phyloP scores from a whole-genome alignment of 2,329 filamentous ascomycete genomes.

The Calonectria pseudoturangicola region DNA sequence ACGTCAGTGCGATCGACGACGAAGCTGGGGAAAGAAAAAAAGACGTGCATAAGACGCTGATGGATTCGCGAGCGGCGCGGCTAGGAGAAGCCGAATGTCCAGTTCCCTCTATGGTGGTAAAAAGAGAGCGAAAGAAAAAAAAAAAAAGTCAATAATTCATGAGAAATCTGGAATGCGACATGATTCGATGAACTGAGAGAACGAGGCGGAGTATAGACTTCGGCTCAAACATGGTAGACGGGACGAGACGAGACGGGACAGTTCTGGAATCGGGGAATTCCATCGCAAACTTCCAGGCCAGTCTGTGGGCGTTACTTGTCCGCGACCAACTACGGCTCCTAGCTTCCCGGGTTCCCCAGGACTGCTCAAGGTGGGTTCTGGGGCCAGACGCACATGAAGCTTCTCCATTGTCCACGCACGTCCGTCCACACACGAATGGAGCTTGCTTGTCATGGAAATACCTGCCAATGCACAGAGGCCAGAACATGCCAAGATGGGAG shows the following conservation, averaged over 20 bases:
- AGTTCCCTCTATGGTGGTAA: background rate
- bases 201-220: constrained; percentile 10
- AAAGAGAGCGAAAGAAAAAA: background rate
- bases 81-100: background rate
- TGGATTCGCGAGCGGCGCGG: background rate
- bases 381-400: constrained; percentile 6
- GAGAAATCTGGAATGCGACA: constrained; percentile 2
- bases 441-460: constrained; percentile 2
- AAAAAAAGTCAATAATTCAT: background rate
- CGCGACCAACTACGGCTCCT: constrained; percentile 22
- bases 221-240: constrained; percentile 13
- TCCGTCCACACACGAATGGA: background rate
- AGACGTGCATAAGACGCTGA: constrained; percentile 7
- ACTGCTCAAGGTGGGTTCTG: constrained; percentile 17
- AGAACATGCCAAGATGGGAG: background rate
- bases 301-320: constrained; percentile 3
- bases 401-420: constrained; percentile 24
- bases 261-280: constrained; percentile 16
- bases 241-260: background rate
- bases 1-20: constrained; percentile 15
- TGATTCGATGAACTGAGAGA: background rate
- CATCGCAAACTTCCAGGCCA: constrained; percentile 25
- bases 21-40: constrained; percentile 9
- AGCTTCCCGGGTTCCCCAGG: constrained; percentile 28
- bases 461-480: background rate